Base-by-base conservation (phyloP, 768 basidiomycete species). In the Amanita polypyramis region DNA sequence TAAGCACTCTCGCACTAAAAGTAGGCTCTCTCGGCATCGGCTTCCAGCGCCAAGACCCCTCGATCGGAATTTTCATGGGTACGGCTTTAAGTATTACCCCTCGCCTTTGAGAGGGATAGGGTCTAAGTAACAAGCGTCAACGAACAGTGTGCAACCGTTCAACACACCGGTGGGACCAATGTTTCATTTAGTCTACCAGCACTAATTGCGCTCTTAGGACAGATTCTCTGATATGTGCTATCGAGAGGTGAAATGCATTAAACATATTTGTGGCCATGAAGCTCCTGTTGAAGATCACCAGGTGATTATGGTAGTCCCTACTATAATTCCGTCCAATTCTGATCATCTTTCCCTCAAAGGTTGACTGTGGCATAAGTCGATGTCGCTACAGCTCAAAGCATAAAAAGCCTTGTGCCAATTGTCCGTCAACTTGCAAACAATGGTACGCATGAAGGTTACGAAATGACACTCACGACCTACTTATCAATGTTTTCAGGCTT, bases 351-450 rank as follows among this genome's bases (percentile, higher is more conserved):
- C 25, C 6, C 12, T 20, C 4, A 4, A 37, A 75, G 73, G 61
- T 73, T 46, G 73, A 75, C 52, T 75, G 74, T 46, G 52, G 57
- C 25, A 62, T 62, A 36, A 49, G 50, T 51, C 56, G 51, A 37
- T 75, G 74, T 52, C 68, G 72, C 43, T 75, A 75, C 51, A 75
- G 73, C 47, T 49, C 58, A 5, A 38, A 47, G 7, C 74, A 75
- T 51, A 43, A 47, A 21, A 44, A 57, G 8, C 55, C 62, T 5
- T 72, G 73, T 52, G 32, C 50, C 8, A 61, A 55, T 12, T 75
- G 73, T 43, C 3, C 64, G 17, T 47, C 61, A 40, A 71, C 65
- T 5, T 75, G 73, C 52, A 51, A 23, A 20, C 70, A 72, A 56
- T 62, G 60, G 73, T 74, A 41, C 21, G 67, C 52, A 15, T 20